Evolutionary conservation across 208 protist species (phyloP).

Genomic region (Wallacemonas sp.): DNA sequence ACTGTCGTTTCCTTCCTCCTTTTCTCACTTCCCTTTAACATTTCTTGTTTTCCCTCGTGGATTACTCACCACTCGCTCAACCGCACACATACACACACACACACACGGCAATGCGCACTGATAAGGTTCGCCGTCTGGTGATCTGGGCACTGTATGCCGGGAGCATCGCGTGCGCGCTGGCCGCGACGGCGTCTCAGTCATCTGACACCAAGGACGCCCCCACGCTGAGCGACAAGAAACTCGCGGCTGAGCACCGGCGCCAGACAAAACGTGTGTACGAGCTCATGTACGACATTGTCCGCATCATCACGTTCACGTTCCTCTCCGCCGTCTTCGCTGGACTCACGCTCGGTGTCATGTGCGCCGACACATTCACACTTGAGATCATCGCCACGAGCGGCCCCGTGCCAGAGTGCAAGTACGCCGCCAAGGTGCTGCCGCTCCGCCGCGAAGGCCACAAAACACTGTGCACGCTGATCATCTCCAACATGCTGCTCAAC

Average conservation of each 20-base stretch:
- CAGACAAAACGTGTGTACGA: slow-evolving; percentile 65
- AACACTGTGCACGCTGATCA: slow-evolving; percentile 86
- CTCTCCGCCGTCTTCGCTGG: slow-evolving; percentile 89
- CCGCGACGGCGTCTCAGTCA: neutral
- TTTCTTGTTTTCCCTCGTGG: too few species aligned
- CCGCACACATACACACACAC: slow-evolving; percentile 17
- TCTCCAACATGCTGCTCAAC: slow-evolving; percentile 89
- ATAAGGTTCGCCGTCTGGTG: neutral
- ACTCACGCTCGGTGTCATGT: slow-evolving; percentile 91
- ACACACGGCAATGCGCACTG: neutral
- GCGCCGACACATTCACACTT: slow-evolving; percentile 82
- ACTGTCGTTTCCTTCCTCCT: too few species aligned
- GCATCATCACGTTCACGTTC: slow-evolving; percentile 56
- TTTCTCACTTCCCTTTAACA: too few species aligned
- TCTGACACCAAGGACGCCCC: neutral
- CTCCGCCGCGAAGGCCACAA: slow-evolving; percentile 79
- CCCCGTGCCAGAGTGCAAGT: slow-evolving; percentile 68
- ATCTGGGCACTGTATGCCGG: neutral
- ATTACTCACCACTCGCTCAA: too few species aligned
- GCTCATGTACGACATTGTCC: slow-evolving; percentile 57
- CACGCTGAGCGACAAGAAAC: slow-evolving; percentile 10
- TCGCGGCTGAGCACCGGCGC: slow-evolving; percentile 23
- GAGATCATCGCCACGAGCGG: slow-evolving; percentile 89
- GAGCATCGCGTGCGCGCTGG: neutral
- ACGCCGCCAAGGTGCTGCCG: slow-evolving; percentile 75